phyloP scores from a whole-genome alignment of 768 basidiomycete species.

The Cubamyces lactineus region DNA sequence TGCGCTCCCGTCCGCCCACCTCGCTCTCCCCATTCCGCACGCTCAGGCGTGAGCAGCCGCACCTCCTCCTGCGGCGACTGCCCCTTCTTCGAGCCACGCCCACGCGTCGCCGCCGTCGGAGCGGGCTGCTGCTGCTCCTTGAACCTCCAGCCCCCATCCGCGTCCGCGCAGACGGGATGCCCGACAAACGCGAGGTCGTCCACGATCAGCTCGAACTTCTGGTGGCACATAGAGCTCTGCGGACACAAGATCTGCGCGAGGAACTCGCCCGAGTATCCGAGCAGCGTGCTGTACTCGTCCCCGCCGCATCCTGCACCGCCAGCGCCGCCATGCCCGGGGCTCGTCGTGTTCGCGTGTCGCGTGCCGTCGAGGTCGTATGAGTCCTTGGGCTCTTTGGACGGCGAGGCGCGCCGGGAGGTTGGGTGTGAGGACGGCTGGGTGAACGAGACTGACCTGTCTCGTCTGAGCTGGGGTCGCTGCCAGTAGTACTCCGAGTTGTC shows the following conservation, averaged over 20 bases:
- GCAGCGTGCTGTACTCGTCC: conserved; percentile 66
- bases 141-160: conserved; percentile 76
- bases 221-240: conserved; percentile 79
- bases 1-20: not conserved
- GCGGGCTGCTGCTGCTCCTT: conserved; percentile 60
- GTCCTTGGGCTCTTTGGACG: conserved; percentile 44
- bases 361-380: conserved; percentile 37
- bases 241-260: conserved; percentile 84
- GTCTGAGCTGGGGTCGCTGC: conserved; percentile 51
- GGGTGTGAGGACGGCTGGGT: conserved; percentile 49
- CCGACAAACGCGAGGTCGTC: conserved; percentile 94
- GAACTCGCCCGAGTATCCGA: conserved; percentile 82
- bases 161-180: conserved; percentile 85
- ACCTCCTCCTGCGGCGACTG: conserved; percentile 34
- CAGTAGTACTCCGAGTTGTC: conserved; percentile 57
- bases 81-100: conserved; percentile 56
- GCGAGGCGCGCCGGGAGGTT: conserved; percentile 55
- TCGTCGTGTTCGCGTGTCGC: conserved; percentile 18
- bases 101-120: conserved; percentile 50
- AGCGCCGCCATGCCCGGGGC: not conserved
- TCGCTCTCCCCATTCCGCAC: conserved; percentile 26
- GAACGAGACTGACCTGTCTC: conserved; percentile 57
- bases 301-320: conserved; percentile 28
- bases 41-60: conserved; percentile 39
- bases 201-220: conserved; percentile 90